Conservation (phyloP, 1,139 yeast species). For the Suhomyces anneliseae region DNA sequence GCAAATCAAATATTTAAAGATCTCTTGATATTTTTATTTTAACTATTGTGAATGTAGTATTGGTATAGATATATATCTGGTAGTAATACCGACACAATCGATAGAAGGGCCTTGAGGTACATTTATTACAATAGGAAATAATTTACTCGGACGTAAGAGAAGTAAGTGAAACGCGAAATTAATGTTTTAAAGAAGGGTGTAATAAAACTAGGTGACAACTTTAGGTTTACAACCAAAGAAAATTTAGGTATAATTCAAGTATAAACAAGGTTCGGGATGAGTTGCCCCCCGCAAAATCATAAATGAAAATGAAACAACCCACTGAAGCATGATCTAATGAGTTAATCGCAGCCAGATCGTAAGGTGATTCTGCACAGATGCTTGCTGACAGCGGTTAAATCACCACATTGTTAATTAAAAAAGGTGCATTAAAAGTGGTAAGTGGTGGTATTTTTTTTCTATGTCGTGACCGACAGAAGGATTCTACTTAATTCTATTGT, state of each 20-base stretch:
- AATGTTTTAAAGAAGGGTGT: not conserved
- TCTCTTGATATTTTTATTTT: no score
- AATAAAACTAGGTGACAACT: not conserved
- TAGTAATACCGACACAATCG: not conserved
- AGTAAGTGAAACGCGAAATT: not conserved
- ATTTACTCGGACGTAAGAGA: not conserved
- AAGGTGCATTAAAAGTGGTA: no score
- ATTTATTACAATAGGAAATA: not conserved
- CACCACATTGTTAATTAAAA: no score
- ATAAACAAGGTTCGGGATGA: not conserved
- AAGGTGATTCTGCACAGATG: not conserved
- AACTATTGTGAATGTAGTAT: no score
- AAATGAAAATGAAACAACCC: not conserved
- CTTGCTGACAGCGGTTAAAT: not conserved
- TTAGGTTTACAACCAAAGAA: not conserved
- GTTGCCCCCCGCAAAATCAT: not conserved
- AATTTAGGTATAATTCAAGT: not conserved
- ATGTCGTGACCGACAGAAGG: no score
- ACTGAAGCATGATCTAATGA: not conserved
- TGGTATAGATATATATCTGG: not conserved
- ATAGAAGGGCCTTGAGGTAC: not conserved
- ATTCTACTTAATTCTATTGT: not conserved
- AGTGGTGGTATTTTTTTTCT: no score
- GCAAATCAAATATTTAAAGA: no score
- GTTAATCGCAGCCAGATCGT: not conserved